phyloP scores from a whole-genome alignment of 1,139 yeast genomes.

The Magnusiomyces ingens region DNA sequence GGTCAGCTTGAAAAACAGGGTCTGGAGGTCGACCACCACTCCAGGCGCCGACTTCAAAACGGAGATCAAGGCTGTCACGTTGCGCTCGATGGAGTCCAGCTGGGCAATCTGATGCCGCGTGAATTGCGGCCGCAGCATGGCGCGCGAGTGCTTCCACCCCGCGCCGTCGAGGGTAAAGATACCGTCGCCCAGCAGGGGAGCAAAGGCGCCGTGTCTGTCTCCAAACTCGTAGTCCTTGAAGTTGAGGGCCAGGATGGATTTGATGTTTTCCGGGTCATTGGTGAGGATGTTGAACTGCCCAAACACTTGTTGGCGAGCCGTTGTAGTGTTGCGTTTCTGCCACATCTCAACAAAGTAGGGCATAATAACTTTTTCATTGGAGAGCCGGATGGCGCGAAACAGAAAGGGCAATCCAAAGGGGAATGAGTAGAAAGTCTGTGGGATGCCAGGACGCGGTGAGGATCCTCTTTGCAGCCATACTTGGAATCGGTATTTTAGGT shows the following conservation, averaged over 20 bases:
- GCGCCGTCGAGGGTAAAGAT: constrained; percentile 46
- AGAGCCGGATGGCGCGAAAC: not conserved
- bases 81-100: constrained; percentile 41
- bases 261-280: constrained; percentile 40
- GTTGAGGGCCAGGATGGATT: constrained; percentile 28
- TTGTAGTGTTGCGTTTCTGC: not conserved
- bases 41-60: constrained; percentile 27
- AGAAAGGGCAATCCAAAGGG: not conserved
- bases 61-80: constrained; percentile 35
- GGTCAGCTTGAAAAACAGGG: constrained; percentile 44
- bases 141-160: constrained; percentile 48
- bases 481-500: no score
- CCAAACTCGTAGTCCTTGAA: constrained; percentile 45
- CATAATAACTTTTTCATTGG: not conserved
- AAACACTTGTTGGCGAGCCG: not conserved
- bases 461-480: no score
- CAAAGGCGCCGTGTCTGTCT: constrained; percentile 38
- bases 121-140: constrained; percentile 50
- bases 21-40: constrained; percentile 43
- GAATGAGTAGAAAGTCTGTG: not conserved
- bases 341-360: not conserved
- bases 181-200: constrained; percentile 46
- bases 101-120: constrained; percentile 46
- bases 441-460: not conserved
- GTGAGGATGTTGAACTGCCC: constrained; percentile 23